phyloP scores from a whole-genome alignment of 257 asterid species.

The Linaria vulgaris region DNA sequence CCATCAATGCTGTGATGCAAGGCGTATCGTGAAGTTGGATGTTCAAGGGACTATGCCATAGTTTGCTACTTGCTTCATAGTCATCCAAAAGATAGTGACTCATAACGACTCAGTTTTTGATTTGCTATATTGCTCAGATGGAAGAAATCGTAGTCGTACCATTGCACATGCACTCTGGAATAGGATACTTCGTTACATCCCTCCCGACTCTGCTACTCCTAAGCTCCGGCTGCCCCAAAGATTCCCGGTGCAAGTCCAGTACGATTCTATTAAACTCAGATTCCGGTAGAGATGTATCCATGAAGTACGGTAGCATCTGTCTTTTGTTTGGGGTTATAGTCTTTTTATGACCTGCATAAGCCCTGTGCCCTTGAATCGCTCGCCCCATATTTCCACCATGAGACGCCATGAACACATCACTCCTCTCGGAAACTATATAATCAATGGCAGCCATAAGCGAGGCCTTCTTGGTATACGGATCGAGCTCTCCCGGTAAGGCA shows the following conservation, averaged over 20 bases:
- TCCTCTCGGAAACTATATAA: slow-evolving; percentile 70
- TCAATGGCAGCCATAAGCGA: slow-evolving; percentile 93
- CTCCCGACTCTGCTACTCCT: slow-evolving; percentile 71
- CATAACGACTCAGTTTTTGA: background rate
- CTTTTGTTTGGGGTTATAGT: slow-evolving; percentile 91
- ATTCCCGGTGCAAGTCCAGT: slow-evolving; percentile 60
- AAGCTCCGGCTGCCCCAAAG: slow-evolving; percentile 82
- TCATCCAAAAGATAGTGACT: background rate
- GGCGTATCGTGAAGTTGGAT: background rate
- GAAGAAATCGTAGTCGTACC: slow-evolving; percentile 29
- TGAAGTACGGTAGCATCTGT: slow-evolving; percentile 72
- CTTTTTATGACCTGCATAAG: slow-evolving; percentile 88
- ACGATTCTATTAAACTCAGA: slow-evolving; percentile 61
- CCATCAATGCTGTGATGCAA: background rate
- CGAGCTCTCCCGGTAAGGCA: slow-evolving; percentile 78
- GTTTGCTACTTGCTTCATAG: background rate
- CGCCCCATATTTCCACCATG: slow-evolving; percentile 99
- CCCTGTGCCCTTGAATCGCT: slow-evolving; percentile 92
- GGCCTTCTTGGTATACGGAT: slow-evolving; percentile 67
- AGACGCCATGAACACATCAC: slow-evolving; percentile 96
- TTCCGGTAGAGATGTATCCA: slow-evolving; percentile 67
- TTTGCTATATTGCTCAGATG: slow-evolving; percentile 7
- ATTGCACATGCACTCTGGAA: slow-evolving; percentile 95
- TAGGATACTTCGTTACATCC: slow-evolving; percentile 85
- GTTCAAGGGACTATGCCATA: no score